Conservation (phyloP, 495 filamentous ascomycete species). For the Hyaloscypha variabilis region DNA sequence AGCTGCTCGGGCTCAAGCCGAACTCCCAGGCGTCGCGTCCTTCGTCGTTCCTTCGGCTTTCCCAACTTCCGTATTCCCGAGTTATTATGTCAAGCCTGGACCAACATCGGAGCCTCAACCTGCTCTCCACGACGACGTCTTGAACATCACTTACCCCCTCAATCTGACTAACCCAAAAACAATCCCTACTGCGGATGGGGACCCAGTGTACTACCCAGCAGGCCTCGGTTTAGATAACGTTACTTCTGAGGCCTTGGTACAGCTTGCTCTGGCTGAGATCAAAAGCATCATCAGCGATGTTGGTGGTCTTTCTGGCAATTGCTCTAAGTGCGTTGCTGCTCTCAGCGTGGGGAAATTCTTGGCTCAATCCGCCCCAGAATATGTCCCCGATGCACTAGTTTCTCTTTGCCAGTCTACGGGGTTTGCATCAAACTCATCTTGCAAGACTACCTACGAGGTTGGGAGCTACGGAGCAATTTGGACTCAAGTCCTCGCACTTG, state of each 20-base stretch:
- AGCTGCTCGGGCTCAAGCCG: slow-evolving; percentile 1
- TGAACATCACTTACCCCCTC: slow-evolving; percentile 58
- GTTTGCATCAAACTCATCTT: slow-evolving; percentile 46
- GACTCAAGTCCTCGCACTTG: slow-evolving; percentile 58
- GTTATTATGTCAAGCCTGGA: slow-evolving; percentile 51
- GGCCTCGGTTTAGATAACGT: slow-evolving; percentile 44
- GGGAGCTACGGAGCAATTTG: slow-evolving; percentile 54
- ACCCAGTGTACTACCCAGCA: slow-evolving; percentile 53
- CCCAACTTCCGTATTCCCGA: slow-evolving; percentile 55
- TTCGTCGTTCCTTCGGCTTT: slow-evolving; percentile 56
- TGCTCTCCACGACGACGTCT: slow-evolving; percentile 55
- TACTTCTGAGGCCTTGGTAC: slow-evolving; percentile 44
- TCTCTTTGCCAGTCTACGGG: slow-evolving; percentile 47
- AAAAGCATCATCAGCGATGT: slow-evolving; percentile 45
- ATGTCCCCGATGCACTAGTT: slow-evolving; percentile 53
- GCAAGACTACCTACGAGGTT: slow-evolving; percentile 47
- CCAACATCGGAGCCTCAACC: slow-evolving; percentile 62
- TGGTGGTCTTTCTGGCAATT: slow-evolving; percentile 40
- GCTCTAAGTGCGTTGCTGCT: slow-evolving; percentile 55
- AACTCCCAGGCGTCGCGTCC: slow-evolving; percentile 39
- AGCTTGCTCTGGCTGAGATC: slow-evolving; percentile 44
- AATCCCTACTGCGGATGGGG: slow-evolving; percentile 49
- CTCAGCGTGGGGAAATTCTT: slow-evolving; percentile 52
- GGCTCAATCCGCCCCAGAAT: slow-evolving; percentile 48
- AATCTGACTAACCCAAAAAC: slow-evolving; percentile 58